Evolutionary conservation across 768 basidiomycete genomes (phyloP), one percentile per base, ranked within the genome.

Genomic region (Tulasnella sp.): DNA sequence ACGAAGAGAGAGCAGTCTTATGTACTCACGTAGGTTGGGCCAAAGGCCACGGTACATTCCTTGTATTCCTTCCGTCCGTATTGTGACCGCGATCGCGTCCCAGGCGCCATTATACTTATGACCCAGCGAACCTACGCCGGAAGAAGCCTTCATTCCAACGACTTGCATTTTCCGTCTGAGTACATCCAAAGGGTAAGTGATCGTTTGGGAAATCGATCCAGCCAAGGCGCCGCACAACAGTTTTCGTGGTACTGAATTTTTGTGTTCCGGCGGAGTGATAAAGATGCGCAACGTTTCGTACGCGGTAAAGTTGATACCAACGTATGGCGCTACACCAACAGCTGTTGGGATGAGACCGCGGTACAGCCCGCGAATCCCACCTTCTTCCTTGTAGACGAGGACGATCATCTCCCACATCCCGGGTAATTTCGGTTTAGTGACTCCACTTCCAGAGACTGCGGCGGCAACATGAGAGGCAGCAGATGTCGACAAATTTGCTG

Each of bases 101-200:
- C 93, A 72, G 6, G 94, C 95, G 9, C 92, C 91, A 52, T 81
- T 87, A 80, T 94, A 95, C 79, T 88, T 88, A 76, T 77, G 87
- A 82, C 62, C 85, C 74, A 87, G 78, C 14, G 80, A 78, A 34
- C 84, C 82, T 14, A 81, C 83, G 5, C 44, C 44, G 19, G n/a
- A 47, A 32, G 35, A 6, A 16, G 62, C 36, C 76, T 85, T 80
- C 88, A 95, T 89, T 14, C 93, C 93, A 5, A 88, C 85, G 73
- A 96, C 92, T 79, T 98, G 96, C 90, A 98, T 94, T 84, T 98
- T 96, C 74, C 96, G 86, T 63, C 96, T 85, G 73, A 98, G 80
- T 5, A 98, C 92, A 79, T 99, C 96, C 77, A 97, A 92, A 9
- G 96, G 96, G 79, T 96, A 98, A 5, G 95, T 98, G 76, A 98